Percentiles rank a stretch among this genome's conserved stretches.
These are phyloP conservation scores for Ambispora gerdemannii DNA, from an alignment of 192 early-diverging fungal species.

Conservation along the genomic window DNA sequence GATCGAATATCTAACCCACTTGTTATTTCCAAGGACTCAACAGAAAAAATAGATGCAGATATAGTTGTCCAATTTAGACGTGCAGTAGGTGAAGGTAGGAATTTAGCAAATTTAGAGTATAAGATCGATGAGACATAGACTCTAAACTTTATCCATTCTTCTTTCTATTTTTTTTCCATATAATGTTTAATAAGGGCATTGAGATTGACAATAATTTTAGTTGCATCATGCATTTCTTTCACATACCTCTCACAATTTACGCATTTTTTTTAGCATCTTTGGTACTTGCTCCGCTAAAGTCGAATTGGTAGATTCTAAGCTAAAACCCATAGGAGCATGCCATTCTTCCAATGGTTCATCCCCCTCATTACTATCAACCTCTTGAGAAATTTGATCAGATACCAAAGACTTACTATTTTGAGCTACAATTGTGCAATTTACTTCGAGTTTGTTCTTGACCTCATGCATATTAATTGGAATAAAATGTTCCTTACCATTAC, in stretches of 20 bases:
- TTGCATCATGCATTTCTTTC: slow-evolving; percentile 17
- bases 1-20: not conserved
- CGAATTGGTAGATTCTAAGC: too few relatives aligned
- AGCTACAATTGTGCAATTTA: too few relatives aligned
- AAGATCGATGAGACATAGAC: slow-evolving; percentile 15
- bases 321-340: too few relatives aligned
- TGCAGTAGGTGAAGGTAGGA: slow-evolving; percentile 18
- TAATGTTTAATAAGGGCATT: slow-evolving; percentile 15
- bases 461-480: too few relatives aligned
- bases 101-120: slow-evolving; percentile 18
- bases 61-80: slow-evolving; percentile 13
- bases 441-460: too few relatives aligned
- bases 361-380: too few relatives aligned
- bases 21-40: slow-evolving; percentile 13
- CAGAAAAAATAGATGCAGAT: slow-evolving; percentile 21
- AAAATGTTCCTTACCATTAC: too few relatives aligned
- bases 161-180: slow-evolving; percentile 16
- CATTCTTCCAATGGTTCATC: too few relatives aligned
- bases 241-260: slow-evolving; percentile 10
- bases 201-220: slow-evolving; percentile 17
- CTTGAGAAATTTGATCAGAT: too few relatives aligned
- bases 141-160: slow-evolving; percentile 18
- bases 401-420: too few relatives aligned
- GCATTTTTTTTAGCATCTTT: too few relatives aligned
- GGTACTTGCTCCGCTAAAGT: too few relatives aligned